Percentiles rank a stretch among this genome's conserved stretches.
Conservation (phyloP, 352 stramenopile genomes). For the Pythium diclinum region DNA sequence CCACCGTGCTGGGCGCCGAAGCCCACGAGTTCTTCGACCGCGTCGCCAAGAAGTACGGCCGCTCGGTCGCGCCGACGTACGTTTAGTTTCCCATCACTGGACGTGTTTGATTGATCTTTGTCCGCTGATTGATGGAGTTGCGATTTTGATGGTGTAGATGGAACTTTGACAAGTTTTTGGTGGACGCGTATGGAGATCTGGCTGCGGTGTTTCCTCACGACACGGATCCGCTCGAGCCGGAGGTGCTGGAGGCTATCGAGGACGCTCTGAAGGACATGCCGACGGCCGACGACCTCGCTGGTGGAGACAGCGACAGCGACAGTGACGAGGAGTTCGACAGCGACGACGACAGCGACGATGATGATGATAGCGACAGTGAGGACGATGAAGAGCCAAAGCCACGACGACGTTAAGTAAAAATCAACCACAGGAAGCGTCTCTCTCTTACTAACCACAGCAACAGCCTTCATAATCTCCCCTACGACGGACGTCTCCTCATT, state of each 20-base stretch:
- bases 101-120: background rate
- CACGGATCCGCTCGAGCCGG: slow-evolving; percentile 54
- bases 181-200: slow-evolving; percentile 60
- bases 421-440: background rate
- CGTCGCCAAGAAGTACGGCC: slow-evolving; percentile 59
- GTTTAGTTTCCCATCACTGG: background rate
- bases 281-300: slow-evolving; percentile 12
- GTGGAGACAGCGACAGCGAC: slow-evolving; percentile 6
- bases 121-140: background rate
- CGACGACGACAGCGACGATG: slow-evolving; percentile 6
- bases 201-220: slow-evolving; percentile 70
- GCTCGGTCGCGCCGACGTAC: slow-evolving; percentile 60
- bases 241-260: slow-evolving; percentile 65
- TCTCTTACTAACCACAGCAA: background rate
- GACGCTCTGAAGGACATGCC: slow-evolving; percentile 52
- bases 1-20: slow-evolving; percentile 36
- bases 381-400: background rate
- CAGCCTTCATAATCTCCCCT: no score
- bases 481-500: no score
- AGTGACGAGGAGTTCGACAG: slow-evolving; percentile 5
- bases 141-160: slow-evolving; percentile 27
- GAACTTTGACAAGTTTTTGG: slow-evolving; percentile 85
- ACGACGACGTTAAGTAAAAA: background rate
- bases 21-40: slow-evolving; percentile 66
- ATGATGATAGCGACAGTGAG: slow-evolving; percentile 6